Percentiles rank a stretch among this genome's conserved stretches.
These are phyloP conservation scores for Dispira parvispora DNA, from an alignment of 192 early-diverging fungal species.

Conservation along the genomic window DNA sequence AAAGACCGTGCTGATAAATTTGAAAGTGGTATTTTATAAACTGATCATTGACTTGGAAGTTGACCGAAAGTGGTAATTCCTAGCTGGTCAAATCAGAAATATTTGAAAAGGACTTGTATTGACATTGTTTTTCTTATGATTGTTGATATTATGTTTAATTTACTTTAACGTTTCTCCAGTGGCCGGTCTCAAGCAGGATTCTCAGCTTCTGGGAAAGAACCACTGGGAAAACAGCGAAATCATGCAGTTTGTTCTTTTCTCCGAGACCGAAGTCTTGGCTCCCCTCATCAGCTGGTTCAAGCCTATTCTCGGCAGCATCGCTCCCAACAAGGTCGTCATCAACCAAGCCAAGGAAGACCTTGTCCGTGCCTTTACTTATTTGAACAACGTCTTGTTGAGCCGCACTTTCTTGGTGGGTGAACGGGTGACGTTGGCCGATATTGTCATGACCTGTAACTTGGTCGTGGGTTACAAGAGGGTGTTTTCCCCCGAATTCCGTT, in stretches of 20 bases:
- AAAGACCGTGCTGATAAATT: slow-evolving; percentile 17
- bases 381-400: slow-evolving; percentile 66
- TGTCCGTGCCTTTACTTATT: slow-evolving; percentile 39
- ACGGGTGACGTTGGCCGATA: slow-evolving; percentile 80
- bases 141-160: neutral
- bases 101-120: neutral
- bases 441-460: slow-evolving; percentile 40
- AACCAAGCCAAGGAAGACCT: slow-evolving; percentile 51
- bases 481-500: slow-evolving; percentile 65
- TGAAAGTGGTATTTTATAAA: no score
- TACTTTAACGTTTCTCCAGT: slow-evolving; percentile 15
- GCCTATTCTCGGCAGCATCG: slow-evolving; percentile 26
- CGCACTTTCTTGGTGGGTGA: slow-evolving; percentile 93
- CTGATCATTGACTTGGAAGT: no score
- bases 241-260: slow-evolving; percentile 42
- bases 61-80: slow-evolving; percentile 10
- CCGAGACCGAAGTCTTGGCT: slow-evolving; percentile 33
- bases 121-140: neutral
- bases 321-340: slow-evolving; percentile 39
- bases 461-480: slow-evolving; percentile 27
- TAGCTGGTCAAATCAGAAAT: neutral
- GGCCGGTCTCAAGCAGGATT: slow-evolving; percentile 26
- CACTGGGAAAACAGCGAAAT: slow-evolving; percentile 40
- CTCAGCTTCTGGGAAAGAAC: slow-evolving; percentile 38
- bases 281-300: slow-evolving; percentile 23